These are phyloP conservation scores for Penicillium sp. DNA, from an alignment of 2,329 filamentous ascomycete species.

Conservation along the genomic window DNA sequence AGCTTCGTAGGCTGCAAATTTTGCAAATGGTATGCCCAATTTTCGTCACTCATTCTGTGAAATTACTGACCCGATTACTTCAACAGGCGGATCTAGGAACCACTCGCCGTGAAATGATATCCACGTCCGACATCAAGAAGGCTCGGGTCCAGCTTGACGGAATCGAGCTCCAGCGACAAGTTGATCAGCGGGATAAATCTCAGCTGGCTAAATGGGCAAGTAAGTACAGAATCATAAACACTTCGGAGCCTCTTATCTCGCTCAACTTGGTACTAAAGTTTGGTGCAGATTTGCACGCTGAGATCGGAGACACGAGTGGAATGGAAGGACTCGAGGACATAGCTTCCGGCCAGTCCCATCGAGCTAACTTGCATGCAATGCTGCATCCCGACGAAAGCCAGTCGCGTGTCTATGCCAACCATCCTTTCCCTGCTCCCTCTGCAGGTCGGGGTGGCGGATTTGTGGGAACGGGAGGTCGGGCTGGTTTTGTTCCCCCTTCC, in stretches of 20 bases:
- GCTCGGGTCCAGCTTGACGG: not conserved
- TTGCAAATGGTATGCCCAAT: not conserved
- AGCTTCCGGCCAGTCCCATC: not conserved
- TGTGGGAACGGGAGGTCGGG: not conserved
- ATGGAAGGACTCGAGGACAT: conserved; percentile 4
- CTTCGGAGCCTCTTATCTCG: not conserved
- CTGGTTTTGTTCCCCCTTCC: not conserved
- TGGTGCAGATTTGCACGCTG: not conserved
- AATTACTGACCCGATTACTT: not conserved
- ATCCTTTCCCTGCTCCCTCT: not conserved
- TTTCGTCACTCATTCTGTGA: not conserved
- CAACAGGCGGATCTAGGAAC: conserved; percentile 3
- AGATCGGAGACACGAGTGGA: not conserved
- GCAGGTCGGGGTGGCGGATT: not conserved
- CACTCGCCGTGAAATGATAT: conserved; percentile 1
- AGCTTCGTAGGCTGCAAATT: not conserved
- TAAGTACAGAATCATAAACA: not conserved
- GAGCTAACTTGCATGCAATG: not conserved
- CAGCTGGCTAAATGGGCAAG: conserved; percentile 1
- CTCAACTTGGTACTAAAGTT: not conserved
- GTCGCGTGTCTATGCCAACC: not conserved
- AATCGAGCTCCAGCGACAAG: not conserved
- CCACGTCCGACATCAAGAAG: not conserved
- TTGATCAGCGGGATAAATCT: not conserved
- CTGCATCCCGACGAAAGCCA: not conserved